Conservation (phyloP, 257 asterid species). For the Nicotiana undulata region DNA sequence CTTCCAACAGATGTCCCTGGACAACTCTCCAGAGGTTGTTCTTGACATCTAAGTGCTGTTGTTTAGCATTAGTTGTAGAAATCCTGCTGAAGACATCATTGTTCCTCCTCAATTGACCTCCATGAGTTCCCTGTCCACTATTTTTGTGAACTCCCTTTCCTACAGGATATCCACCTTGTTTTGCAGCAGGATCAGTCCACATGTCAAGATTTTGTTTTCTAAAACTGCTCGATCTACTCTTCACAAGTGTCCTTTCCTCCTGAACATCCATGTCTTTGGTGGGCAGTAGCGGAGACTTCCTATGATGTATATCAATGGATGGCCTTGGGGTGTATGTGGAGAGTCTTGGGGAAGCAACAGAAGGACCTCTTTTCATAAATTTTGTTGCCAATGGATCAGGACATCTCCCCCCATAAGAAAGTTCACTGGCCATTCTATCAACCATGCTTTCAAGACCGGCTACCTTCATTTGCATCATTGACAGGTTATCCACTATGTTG, state of each 20-base stretch:
- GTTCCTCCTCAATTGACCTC: constrained; percentile 38
- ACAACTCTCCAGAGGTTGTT: constrained; percentile 44
- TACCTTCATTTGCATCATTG: constrained; percentile 71
- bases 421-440: constrained; percentile 60
- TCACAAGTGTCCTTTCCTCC: constrained; percentile 40
- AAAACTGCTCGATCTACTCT: constrained; percentile 44
- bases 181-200: constrained; percentile 47
- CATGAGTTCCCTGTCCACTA: constrained; percentile 29
- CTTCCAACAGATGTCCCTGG: constrained; percentile 46
- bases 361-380: constrained; percentile 46
- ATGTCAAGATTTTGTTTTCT: constrained; percentile 41
- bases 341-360: constrained; percentile 61
- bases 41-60: constrained; percentile 37
- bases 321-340: constrained; percentile 76
- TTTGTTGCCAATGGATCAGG: constrained; percentile 41
- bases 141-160: constrained; percentile 33
- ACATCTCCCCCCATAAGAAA: constrained; percentile 43
- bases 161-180: constrained; percentile 34
- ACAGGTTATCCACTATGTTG: constrained; percentile 63
- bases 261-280: constrained; percentile 36
- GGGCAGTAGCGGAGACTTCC: constrained; percentile 38
- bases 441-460: constrained; percentile 73
- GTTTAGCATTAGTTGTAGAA: constrained; percentile 32
- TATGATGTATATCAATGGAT: constrained; percentile 46
- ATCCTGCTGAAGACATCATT: constrained; percentile 31